Evolutionary conservation across 305 asterid species (phyloP), one percentile per base, ranked within the genome.

Genomic region (Caryopteris hybrid): DNA sequence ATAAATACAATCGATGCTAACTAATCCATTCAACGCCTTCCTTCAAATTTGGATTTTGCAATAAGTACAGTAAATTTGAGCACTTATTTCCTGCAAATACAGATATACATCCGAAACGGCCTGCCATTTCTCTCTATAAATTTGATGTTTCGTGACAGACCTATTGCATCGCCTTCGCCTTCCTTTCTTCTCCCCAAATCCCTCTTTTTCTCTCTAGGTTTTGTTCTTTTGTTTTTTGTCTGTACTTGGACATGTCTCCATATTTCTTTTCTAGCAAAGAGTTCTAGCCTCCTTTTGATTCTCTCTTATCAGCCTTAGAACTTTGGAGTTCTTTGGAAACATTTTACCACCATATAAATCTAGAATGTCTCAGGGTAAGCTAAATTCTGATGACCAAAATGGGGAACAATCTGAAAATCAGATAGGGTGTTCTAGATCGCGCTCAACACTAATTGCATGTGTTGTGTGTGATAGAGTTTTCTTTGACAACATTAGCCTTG

Each of bases 381-480:
- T 39, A 60, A 47, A 14, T 20, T 46, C 79, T 29, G 46, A 7
- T 64, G 23, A 71, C 69, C 74, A 59, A 52, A 25, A 54, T 39
- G 20, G 41, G 36, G 78, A 70, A 27, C 27, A 34, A 42, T 61
- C 63, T 67, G 80, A 53, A 57, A 64, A 56, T 53, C 59, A 21
- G 50, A 45, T 50, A 61, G 53, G 70, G 21, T 61, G 36, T 39
- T 10, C 8, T 10, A 36, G 74, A n/a, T 21, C 72, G 25, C 36
- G 27, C 59, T 23, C 58, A 14, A 22, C 16, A 1, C 74, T 76
- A 52, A 48, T 78, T 34, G 75, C 81, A 29, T 81, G 83, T 5
- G 55, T 82, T 29, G 81, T 69, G 58, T 81, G 83, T 70, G 67
- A 59, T 31, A 45, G 22, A 66, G 79, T 78, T 2, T 81, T 81